Conservation (phyloP, 495 filamentous ascomycete genomes). For the Hyaloscypha finlandica region DNA sequence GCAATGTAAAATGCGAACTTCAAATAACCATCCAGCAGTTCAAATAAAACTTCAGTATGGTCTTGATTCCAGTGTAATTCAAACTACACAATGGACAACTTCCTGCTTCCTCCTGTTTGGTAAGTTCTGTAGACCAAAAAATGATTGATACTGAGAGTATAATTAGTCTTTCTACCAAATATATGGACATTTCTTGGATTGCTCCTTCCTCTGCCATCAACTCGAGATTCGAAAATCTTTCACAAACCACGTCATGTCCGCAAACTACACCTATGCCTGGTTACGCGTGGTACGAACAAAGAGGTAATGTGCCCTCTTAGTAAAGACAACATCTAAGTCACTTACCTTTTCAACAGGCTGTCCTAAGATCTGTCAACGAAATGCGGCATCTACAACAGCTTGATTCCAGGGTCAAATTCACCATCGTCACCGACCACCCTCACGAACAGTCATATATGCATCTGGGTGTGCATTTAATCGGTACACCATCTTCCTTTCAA, state of each 20-base stretch:
- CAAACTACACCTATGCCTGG: slow-evolving; percentile 2
- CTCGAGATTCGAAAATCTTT: slow-evolving; percentile 1
- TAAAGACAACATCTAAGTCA: background rate
- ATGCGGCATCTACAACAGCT: slow-evolving; percentile 2
- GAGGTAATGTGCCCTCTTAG: background rate
- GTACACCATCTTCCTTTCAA: background rate
- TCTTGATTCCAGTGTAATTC: background rate
- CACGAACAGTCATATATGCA: slow-evolving; percentile 1
- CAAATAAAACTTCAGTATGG: slow-evolving; percentile 1
- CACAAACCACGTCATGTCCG: background rate
- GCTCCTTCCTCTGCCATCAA: background rate
- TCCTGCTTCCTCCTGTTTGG: background rate
- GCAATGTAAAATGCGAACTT: background rate
- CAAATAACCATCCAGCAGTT: background rate
- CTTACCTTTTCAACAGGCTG: slow-evolving; percentile 1
- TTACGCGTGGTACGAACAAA: background rate
- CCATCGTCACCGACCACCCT: background rate
- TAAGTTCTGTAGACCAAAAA: background rate
- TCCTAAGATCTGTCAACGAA: slow-evolving; percentile 3
- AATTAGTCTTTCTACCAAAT: background rate
- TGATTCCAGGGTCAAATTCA: background rate
- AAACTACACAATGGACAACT: slow-evolving; percentile 1
- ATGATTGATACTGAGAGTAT: background rate
- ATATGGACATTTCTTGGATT: slow-evolving; percentile 1
- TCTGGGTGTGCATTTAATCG: background rate